A percentile compares a stretch with the other conserved stretches of the same genome.
These are phyloP conservation scores for Eucalyptus regnans DNA, from an alignment of 345 rosid species.

Conservation along the genomic window DNA sequence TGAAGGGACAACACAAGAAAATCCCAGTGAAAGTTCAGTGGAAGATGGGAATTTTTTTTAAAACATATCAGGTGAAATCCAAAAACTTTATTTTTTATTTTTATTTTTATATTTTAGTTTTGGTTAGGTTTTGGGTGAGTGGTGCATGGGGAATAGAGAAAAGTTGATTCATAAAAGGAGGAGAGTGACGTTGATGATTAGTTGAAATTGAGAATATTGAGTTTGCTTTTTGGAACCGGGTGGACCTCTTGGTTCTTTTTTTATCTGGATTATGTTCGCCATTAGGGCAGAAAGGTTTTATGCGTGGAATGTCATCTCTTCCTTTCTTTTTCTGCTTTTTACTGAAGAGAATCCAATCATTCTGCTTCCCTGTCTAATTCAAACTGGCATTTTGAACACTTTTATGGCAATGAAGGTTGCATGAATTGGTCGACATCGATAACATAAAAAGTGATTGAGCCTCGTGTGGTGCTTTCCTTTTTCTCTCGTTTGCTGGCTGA, in stretches of 20 bases:
- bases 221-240: conserved; percentile 17
- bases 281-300: conserved; percentile 10
- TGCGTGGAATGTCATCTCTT: conserved; percentile 5
- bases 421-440: background rate
- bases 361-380: background rate
- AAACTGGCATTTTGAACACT: background rate
- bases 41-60: background rate
- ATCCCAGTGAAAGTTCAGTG: background rate
- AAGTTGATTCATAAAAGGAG: conserved; percentile 8
- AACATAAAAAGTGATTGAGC: background rate
- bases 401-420: background rate
- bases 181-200: conserved; percentile 13
- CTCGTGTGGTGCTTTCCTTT: background rate
- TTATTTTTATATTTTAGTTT: background rate
- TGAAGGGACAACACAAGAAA: background rate
- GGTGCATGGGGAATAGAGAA: conserved; percentile 69
- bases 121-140: conserved; percentile 1
- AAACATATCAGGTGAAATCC: background rate
- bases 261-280: conserved; percentile 31
- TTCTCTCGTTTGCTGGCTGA: background rate
- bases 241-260: conserved; percentile 15
- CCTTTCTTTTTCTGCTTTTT: conserved; percentile 8
- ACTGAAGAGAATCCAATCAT: conserved; percentile 14
- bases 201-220: conserved; percentile 7
- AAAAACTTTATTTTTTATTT: background rate